phyloP scores from a whole-genome alignment of 2,329 filamentous ascomycete species.

The Xylariaceae sp. region DNA sequence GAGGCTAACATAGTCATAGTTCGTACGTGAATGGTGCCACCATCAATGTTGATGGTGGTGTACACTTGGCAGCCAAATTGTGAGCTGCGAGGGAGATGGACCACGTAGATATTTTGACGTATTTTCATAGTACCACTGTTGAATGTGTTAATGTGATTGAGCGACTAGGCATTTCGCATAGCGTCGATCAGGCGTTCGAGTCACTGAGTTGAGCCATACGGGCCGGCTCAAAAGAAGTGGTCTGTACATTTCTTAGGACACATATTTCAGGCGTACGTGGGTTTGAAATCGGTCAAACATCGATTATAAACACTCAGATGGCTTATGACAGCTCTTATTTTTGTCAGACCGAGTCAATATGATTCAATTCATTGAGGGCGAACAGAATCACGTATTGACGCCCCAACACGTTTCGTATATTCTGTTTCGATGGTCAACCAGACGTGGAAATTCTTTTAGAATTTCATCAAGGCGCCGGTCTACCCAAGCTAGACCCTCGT shows the following conservation, averaged over 20 bases:
- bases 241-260: conserved; percentile 3
- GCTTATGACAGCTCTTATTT: not conserved
- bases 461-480: conserved; percentile 55
- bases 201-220: not conserved
- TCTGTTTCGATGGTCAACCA: conserved; percentile 61
- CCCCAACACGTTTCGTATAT: conserved; percentile 48
- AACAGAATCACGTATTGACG: not conserved
- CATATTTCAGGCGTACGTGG: not conserved
- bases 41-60: conserved; percentile 57
- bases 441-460: conserved; percentile 52
- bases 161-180: conserved; percentile 3
- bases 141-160: not conserved
- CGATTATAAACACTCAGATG: not conserved
- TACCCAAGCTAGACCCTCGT: conserved; percentile 58
- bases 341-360: not conserved
- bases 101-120: not conserved
- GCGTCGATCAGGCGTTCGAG: not conserved
- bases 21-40: conserved; percentile 61
- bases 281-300: not conserved
- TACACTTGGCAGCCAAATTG: conserved; percentile 42
- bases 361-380: not conserved
- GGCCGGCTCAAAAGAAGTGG: not conserved
- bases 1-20: conserved; percentile 21
- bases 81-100: conserved; percentile 24
- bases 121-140: not conserved